Conservation (phyloP, 2,329 filamentous ascomycete species). For the Drechslerella dactyloides region DNA sequence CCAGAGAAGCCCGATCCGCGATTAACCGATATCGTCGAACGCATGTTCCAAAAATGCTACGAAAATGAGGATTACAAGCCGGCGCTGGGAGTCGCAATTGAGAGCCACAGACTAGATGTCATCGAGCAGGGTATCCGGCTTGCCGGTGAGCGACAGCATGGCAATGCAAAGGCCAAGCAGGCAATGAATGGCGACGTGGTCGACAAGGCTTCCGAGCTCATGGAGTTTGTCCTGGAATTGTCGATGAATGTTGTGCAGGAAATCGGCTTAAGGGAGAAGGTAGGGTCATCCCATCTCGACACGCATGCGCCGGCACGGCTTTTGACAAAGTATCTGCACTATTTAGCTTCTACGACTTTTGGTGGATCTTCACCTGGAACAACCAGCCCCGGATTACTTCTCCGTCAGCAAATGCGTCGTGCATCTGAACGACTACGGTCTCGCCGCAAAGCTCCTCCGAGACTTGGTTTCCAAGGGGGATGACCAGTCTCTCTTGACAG, state of each 20-base stretch:
- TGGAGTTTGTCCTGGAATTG: conserved; percentile 94
- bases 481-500: conserved; percentile 77
- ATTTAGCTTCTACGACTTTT: conserved; percentile 86
- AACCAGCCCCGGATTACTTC: conserved; percentile 96
- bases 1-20: conserved; percentile 54
- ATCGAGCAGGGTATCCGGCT: conserved; percentile 84
- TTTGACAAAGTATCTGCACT: background rate
- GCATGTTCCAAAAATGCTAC: conserved; percentile 89
- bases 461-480: conserved; percentile 82
- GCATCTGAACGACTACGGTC: conserved; percentile 87
- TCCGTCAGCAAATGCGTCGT: conserved; percentile 97
- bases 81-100: conserved; percentile 94
- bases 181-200: conserved; percentile 62
- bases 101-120: conserved; percentile 89
- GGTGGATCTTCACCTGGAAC: conserved; percentile 87
- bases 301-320: background rate
- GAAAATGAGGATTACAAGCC: conserved; percentile 86
- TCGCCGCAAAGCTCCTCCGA: conserved; percentile 84
- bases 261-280: conserved; percentile 77
- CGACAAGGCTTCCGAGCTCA: conserved; percentile 81
- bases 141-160: conserved; percentile 72
- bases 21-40: conserved; percentile 81
- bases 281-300: conserved; percentile 55
- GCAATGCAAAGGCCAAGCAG: conserved; percentile 66
- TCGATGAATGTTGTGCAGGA: conserved; percentile 99